Base-by-base conservation (phyloP, 1,284 basidiomycete species). In the Trichosporon sp. region DNA sequence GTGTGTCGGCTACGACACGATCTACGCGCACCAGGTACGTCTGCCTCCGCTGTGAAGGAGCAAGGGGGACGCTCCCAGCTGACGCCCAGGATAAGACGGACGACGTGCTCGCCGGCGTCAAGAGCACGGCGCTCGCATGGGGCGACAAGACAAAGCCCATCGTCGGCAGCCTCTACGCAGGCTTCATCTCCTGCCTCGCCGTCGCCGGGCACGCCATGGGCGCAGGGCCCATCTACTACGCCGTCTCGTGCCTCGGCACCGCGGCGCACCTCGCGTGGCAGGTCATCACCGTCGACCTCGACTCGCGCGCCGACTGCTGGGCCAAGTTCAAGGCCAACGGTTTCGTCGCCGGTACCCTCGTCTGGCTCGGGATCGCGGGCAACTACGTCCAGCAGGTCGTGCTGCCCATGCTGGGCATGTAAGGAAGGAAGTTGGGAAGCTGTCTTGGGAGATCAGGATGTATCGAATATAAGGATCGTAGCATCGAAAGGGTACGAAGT, bases 1-100 rank as follows among this genome's bases (percentile, higher is more conserved):
- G 94, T 97, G 95, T 64, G 87, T 99, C 66, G 92, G 95, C 1
- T 99, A 99, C 78, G 97, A 99, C 78, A 97, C 91, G 64, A 96
- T 99, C 75, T 99, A 99, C 78, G 97, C 97, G 2, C 97, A 99
- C 82, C 96, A 98, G 85, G 92, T 92, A 70, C 42, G 84, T 74
- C n/a, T n/a, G n/a, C n/a, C n/a, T n/a, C n/a, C n/a, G n/a, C n/a
- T n/a, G n/a, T n/a, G n/a, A n/a, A n/a, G n/a, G n/a, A n/a, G n/a
- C n/a, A n/a, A n/a, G n/a, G n/a, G n/a, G 35, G 35, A 7, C 29
- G 18, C 11, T 35, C n/a, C 7, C 5, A 60, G 27, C 64, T 70
- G 21, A 66, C 62, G 0, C 15, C 18, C 77, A 97, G 91, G 97
- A 99, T 84, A 99, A 98, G 85, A 82, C 77, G 7, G 97, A 99